Evolutionary conservation across 2,329 filamentous ascomycete species (phyloP), one percentile per base, ranked within the genome.

Genomic region (Xylariaceae sp.): DNA sequence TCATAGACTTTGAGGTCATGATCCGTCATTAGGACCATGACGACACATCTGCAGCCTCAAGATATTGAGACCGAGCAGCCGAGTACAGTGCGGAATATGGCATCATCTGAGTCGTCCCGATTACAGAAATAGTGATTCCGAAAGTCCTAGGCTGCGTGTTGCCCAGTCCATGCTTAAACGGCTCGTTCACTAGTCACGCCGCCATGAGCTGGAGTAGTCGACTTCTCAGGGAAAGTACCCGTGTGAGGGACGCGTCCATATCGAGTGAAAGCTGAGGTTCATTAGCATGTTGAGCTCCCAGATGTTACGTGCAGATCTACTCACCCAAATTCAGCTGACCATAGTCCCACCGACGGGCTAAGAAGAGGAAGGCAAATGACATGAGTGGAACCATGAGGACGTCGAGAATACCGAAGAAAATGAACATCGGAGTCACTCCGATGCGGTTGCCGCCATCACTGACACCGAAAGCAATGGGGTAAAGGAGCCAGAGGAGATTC

Each of bases 361-460:
- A 56, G 53, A 67, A 39, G 34, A 76, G 44, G 50, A 73, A 66
- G 40, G 61, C 60, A 18, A 67, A 60, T 31, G 67, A 61, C 11
- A 73, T 48, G 13, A 67, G 65, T 9, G 72, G 69, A 3, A 76
- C 42, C 45, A 76, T 54, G 4, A 78, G 59, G 9, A 74, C 28
- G 47, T 79, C 76, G 19, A 79, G 64, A 32, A 78, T 61, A 34
- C 76, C 75, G 45, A 74, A 78, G 60, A 72, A 78, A 61, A 78
- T 66, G 50, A 68, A 66, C 35, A 60, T 59, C 8, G 62, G 54
- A 1, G 69, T 73, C 30, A 72, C 67, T 26, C 66, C 64, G 42
- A 78, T 71, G 38, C 55, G 47, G 56, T 78, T 76, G 22, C 72
- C 72, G 29, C 74, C 76, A 49, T 79, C 76, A 3, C 61, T 64